phyloP scores from a whole-genome alignment of 805 yeast species.

The Pichia deserticola region DNA sequence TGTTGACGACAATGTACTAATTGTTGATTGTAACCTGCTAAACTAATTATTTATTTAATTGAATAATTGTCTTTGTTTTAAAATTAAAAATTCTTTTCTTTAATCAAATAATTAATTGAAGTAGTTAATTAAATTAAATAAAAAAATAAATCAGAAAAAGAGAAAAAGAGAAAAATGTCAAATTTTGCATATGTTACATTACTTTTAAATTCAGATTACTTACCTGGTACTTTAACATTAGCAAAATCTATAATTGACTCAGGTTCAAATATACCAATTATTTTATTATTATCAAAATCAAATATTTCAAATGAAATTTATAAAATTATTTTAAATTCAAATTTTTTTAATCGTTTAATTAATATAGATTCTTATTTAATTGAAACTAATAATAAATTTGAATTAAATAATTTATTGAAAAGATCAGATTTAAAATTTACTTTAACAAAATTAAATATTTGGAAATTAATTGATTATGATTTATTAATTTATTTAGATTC shows the following conservation, averaged over 20 bases:
- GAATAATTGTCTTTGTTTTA: no score
- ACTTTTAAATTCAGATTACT: constrained; percentile 27
- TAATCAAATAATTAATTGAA: neutral
- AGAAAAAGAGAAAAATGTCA: constrained; percentile 9
- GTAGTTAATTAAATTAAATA: neutral
- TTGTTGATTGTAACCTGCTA: neutral
- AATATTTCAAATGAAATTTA: constrained; percentile 10
- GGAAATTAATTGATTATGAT: constrained; percentile 38
- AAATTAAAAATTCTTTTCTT: no score
- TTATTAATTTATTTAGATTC: constrained; percentile 55
- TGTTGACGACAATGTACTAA: neutral
- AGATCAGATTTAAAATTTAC: constrained; percentile 30
- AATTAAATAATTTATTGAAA: constrained; percentile 17
- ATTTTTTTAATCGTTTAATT: constrained; percentile 15
- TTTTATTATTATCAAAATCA: constrained; percentile 18
- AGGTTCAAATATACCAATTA: constrained; percentile 15
- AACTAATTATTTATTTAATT: no score
- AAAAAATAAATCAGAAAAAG: no score
- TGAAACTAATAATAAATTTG: constrained; percentile 13
- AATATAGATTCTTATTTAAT: constrained; percentile 20
- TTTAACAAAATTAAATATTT: constrained; percentile 48
- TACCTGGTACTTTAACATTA: constrained; percentile 32
- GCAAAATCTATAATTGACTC: constrained; percentile 21
- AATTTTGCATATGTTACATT: constrained; percentile 27
- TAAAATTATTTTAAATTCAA: constrained; percentile 7